phyloP scores from a whole-genome alignment of 352 stramenopile genomes.

The Phytophthora sp. region DNA sequence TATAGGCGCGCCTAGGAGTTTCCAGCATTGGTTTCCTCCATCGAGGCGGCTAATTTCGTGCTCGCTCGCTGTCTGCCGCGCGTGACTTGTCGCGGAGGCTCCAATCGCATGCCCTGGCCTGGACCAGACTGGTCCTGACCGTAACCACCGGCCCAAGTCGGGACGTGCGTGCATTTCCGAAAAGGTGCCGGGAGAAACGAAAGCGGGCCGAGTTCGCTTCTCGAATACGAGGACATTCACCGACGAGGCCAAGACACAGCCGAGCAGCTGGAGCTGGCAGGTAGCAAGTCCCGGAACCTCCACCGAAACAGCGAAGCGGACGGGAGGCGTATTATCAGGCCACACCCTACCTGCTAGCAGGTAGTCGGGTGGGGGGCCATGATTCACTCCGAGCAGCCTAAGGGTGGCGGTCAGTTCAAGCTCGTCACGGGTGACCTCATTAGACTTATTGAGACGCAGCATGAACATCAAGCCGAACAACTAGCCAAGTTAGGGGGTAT shows the following conservation, averaged over 20 bases:
- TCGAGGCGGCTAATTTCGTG: constrained; percentile 1
- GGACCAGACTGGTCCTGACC: constrained; percentile 4
- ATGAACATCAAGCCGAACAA: constrained; percentile 62
- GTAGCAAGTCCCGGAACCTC: background rate
- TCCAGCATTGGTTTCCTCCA: constrained; percentile 4
- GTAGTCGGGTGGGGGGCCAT: constrained; percentile 24
- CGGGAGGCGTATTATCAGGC: background rate
- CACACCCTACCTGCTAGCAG: constrained; percentile 13
- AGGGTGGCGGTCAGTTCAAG: constrained; percentile 42
- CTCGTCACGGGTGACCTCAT: constrained; percentile 65
- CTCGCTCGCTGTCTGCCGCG: background rate
- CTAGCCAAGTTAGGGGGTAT: constrained; percentile 61
- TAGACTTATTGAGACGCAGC: constrained; percentile 70
- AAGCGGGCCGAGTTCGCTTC: constrained; percentile 10
- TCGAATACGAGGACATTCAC: constrained; percentile 11
- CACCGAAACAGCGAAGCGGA: background rate
- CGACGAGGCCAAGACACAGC: background rate
- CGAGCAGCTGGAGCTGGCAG: background rate
- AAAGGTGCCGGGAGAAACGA: constrained; percentile 33
- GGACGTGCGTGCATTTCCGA: constrained; percentile 32
- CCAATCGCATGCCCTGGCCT: constrained; percentile 1
- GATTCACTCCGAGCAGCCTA: constrained; percentile 40
- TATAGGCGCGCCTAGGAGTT: constrained; percentile 10
- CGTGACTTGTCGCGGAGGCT: background rate
- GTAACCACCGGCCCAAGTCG: constrained; percentile 31